A percentile compares a stretch with the other conserved stretches of the same genome.
Conservation (phyloP, 2,329 filamentous ascomycete genomes). For the Ceratocystis variospora region DNA sequence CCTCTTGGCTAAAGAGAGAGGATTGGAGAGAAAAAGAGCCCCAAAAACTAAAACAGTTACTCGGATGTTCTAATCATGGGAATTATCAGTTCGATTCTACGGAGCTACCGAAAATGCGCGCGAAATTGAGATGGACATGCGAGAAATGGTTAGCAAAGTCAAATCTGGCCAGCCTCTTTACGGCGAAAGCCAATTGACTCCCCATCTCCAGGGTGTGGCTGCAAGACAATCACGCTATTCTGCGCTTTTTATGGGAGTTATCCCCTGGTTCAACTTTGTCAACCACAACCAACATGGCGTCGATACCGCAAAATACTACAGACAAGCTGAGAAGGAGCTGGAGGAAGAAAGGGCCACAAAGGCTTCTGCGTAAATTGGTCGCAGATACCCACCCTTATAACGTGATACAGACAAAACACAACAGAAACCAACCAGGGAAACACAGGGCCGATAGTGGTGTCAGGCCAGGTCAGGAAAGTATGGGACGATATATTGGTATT, state of each 20-base stretch:
- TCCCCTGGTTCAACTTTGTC: constrained; percentile 98
- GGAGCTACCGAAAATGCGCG: constrained; percentile 84
- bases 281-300: constrained; percentile 94
- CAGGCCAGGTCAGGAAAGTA: neutral
- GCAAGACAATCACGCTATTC: constrained; percentile 86
- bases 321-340: constrained; percentile 83
- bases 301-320: constrained; percentile 97
- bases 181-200: constrained; percentile 60
- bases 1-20: neutral
- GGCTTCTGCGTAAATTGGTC: constrained; percentile 9
- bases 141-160: constrained; percentile 93
- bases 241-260: constrained; percentile 64
- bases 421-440: constrained; percentile 3
- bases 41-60: neutral
- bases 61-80: neutral
- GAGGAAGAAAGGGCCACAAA: constrained; percentile 49
- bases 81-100: constrained; percentile 70
- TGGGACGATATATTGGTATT: neutral
- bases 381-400: neutral
- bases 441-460: neutral
- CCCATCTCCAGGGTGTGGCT: constrained; percentile 89
- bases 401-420: constrained; percentile 5
- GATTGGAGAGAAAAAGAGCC: neutral
- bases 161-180: constrained; percentile 86
- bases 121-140: constrained; percentile 92